Evolutionary conservation across 371 early-diverging fungal genomes (phyloP).

Genomic region (Lichtheimia ornata): DNA sequence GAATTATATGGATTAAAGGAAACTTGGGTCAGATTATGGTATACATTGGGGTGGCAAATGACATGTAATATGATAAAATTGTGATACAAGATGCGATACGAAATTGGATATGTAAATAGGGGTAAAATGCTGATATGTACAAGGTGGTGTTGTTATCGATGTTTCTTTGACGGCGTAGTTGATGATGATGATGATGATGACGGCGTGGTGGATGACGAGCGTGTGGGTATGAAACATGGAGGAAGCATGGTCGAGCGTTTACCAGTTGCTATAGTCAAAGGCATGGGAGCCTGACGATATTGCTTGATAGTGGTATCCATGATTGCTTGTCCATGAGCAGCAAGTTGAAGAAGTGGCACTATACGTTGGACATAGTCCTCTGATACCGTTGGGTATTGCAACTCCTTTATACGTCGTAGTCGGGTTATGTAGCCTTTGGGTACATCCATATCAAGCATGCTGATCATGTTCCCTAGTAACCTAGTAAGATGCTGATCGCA

Average conservation of each 20-base stretch:
- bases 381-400: slow-evolving; percentile 6
- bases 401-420: background rate
- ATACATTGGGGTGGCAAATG: too few species aligned
- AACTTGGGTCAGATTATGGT: too few species aligned
- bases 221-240: background rate
- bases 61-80: too few species aligned
- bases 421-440: slow-evolving; percentile 10
- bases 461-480: slow-evolving; percentile 10
- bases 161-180: too few species aligned
- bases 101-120: too few species aligned
- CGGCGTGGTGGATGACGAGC: too few species aligned
- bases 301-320: slow-evolving; percentile 1
- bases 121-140: too few species aligned
- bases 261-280: slow-evolving; percentile 1
- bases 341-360: slow-evolving; percentile 10
- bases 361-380: slow-evolving; percentile 8
- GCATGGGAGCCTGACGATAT: slow-evolving; percentile 1
- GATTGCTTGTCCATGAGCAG: slow-evolving; percentile 5
- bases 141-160: too few species aligned
- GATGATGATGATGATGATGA: too few species aligned
- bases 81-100: too few species aligned
- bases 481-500: background rate
- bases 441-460: slow-evolving; percentile 8
- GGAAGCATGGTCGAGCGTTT: background rate
- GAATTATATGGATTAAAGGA: too few species aligned